Evolutionary conservation across 495 filamentous ascomycete species (phyloP).

Genomic region (Neurospora tetrasperma): DNA sequence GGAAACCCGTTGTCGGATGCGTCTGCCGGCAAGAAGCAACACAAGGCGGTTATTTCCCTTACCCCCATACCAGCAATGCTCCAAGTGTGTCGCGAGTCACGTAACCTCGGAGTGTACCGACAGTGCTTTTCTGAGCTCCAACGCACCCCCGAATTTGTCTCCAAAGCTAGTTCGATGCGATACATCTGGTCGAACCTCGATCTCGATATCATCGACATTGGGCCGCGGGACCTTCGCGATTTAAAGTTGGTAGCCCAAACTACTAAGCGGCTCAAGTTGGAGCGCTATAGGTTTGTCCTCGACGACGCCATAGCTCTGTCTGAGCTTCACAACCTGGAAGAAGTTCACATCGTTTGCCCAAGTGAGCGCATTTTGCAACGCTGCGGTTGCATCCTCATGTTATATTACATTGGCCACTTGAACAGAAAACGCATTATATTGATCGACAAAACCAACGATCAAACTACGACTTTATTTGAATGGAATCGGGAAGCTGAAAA

Average conservation of each 20-base stretch:
- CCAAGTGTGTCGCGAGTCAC: not conserved
- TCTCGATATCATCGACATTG: not conserved
- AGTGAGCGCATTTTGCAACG: accelerated
- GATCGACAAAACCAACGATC: not conserved
- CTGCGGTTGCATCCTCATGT: not conserved
- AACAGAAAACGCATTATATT: not conserved
- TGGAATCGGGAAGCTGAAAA: not conserved
- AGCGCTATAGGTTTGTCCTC: not conserved
- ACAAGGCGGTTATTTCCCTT: not conserved
- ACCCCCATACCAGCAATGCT: not conserved
- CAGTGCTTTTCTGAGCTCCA: not conserved
- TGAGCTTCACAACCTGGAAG: not conserved
- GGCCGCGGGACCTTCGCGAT: not conserved
- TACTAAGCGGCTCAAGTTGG: not conserved
- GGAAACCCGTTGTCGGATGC: not conserved
- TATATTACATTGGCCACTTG: not conserved
- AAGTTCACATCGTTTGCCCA: not conserved
- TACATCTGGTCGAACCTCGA: not conserved
- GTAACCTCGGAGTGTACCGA: not conserved
- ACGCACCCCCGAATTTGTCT: not conserved
- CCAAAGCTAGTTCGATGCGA: not conserved
- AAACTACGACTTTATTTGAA: not conserved
- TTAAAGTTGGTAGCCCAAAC: not conserved
- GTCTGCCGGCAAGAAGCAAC: not conserved
- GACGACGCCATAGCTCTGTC: accelerated